These are phyloP conservation scores for Xylaria grammica DNA, from an alignment of 495 filamentous ascomycete species.

Conservation along the genomic window DNA sequence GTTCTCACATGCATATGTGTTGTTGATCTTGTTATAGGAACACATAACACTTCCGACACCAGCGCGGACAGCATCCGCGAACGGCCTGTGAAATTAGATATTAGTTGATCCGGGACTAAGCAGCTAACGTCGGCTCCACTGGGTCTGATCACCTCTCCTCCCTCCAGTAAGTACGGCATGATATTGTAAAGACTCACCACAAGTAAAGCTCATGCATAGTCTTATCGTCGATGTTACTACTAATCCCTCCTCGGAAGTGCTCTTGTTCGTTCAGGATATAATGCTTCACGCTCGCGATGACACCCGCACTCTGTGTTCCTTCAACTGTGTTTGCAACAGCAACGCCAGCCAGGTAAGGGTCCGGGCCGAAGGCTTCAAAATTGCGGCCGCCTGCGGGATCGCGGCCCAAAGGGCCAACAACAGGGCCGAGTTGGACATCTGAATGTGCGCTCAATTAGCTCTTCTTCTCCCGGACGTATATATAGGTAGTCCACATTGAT, in stretches of 20 bases:
- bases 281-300: conserved; percentile 66
- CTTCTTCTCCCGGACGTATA: too few species aligned
- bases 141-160: background rate
- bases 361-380: conserved; percentile 71
- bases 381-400: conserved; percentile 66
- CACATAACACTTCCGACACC: conserved; percentile 68
- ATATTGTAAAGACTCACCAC: conserved; percentile 46
- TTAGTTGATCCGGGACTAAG: background rate
- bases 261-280: conserved; percentile 58
- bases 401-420: conserved; percentile 59
- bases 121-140: background rate
- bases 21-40: conserved; percentile 63
- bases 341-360: conserved; percentile 64
- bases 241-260: conserved; percentile 45
- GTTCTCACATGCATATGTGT: conserved; percentile 50
- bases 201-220: conserved; percentile 73
- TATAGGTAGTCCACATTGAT: conserved; percentile 23
- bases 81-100: conserved; percentile 59
- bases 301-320: conserved; percentile 61
- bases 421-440: conserved; percentile 58
- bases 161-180: background rate
- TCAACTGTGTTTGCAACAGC: conserved; percentile 58
- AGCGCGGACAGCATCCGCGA: conserved; percentile 65
- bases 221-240: conserved; percentile 65
- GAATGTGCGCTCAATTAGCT: background rate